phyloP scores from a whole-genome alignment of 2,329 filamentous ascomycete genomes.

The Penicillium sp. region DNA sequence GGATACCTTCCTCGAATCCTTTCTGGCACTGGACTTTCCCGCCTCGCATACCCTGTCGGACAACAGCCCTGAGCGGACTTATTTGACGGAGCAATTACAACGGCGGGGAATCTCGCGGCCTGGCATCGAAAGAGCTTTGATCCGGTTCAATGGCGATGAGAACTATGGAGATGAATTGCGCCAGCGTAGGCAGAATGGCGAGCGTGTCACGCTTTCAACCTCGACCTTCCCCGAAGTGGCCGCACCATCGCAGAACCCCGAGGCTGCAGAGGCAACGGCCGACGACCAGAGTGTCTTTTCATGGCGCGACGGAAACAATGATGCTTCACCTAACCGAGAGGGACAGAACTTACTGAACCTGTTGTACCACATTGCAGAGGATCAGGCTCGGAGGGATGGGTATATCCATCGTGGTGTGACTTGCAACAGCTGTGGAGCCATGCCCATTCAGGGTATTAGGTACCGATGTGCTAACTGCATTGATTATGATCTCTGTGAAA shows the following conservation, averaged over 20 bases:
- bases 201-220: constrained; percentile 42
- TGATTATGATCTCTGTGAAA: constrained; percentile 94
- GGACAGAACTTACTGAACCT: constrained; percentile 84
- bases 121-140: constrained; percentile 43
- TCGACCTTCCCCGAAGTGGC: constrained; percentile 37
- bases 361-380: constrained; percentile 90
- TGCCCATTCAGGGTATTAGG: constrained; percentile 87
- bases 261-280: constrained; percentile 41
- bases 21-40: constrained; percentile 46
- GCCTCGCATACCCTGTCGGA: constrained; percentile 40
- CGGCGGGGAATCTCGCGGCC: constrained; percentile 43
- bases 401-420: constrained; percentile 92
- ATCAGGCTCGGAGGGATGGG: constrained; percentile 83
- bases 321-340: constrained; percentile 46
- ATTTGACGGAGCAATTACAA: constrained; percentile 43
- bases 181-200: constrained; percentile 43
- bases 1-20: constrained; percentile 48
- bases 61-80: constrained; percentile 40
- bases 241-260: constrained; percentile 30
- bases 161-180: constrained; percentile 46
- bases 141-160: constrained; percentile 43
- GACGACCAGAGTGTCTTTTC: constrained; percentile 52
- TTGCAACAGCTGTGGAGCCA: constrained; percentile 85
- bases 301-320: constrained; percentile 49
- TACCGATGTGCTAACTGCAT: constrained; percentile 96